Conservation (phyloP, 2,329 filamentous ascomycete species). For the Dissoconium aciculare region DNA sequence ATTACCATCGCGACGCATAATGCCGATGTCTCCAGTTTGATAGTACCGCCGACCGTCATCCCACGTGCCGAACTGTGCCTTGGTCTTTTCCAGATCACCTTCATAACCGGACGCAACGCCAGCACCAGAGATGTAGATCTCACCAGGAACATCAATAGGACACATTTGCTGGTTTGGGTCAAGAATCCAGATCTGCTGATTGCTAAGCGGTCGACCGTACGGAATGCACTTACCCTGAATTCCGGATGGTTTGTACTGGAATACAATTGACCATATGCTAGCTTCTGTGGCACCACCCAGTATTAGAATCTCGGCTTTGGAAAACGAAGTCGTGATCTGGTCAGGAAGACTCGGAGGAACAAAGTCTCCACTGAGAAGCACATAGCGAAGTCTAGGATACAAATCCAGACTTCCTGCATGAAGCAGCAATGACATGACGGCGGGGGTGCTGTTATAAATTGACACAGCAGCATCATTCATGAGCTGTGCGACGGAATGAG, state of each 20-base stretch:
- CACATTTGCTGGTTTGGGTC: conserved; percentile 2
- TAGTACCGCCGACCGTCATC: conserved; percentile 2
- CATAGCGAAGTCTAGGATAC: no score
- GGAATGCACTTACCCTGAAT: conserved; percentile 1
- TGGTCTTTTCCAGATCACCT: neutral
- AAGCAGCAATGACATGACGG: no score
- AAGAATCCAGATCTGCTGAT: conserved; percentile 6
- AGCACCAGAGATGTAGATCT: conserved; percentile 6
- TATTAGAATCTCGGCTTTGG: neutral
- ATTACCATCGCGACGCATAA: conserved; percentile 9
- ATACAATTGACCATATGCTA: no score
- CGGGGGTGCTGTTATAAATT: no score
- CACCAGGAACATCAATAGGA: no score
- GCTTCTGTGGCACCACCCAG: no score
- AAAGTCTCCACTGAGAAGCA: no score
- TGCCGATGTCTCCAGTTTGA: conserved; percentile 10
- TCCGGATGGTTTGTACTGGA: no score
- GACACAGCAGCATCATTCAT: no score
- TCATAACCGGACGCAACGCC: conserved; percentile 1
- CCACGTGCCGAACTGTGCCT: neutral
- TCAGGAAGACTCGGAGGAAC: neutral
- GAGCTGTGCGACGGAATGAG: no score
- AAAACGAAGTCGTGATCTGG: neutral
- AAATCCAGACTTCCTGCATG: no score
- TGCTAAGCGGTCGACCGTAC: neutral